Percentiles rank a stretch among this genome's conserved stretches.
phyloP scores from a whole-genome alignment of 2,329 filamentous ascomycete species.

The Colletotrichum magnum region DNA sequence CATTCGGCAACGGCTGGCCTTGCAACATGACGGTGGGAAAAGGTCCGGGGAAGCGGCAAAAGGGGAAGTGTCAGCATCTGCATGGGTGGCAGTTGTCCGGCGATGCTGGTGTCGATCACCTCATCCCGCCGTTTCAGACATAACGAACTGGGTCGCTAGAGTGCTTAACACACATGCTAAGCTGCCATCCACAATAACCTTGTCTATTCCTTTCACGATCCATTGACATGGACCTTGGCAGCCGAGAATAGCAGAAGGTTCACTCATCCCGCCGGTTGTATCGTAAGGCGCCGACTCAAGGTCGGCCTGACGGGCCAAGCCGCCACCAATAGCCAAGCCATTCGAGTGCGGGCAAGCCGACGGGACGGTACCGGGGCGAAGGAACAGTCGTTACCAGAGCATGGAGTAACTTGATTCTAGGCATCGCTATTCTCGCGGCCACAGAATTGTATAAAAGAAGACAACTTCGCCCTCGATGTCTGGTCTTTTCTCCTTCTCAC shows the following conservation, averaged over 20 bases:
- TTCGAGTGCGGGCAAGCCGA: not conserved
- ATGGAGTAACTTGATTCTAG: not conserved
- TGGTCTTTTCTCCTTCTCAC: not conserved
- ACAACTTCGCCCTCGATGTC: not conserved
- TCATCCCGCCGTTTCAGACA: conserved; percentile 7
- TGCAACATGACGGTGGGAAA: no score
- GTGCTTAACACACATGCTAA: conserved; percentile 15
- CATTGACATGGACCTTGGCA: conserved; percentile 8
- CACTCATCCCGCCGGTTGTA: not conserved
- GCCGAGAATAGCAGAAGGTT: conserved; percentile 15
- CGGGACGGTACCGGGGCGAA: not conserved
- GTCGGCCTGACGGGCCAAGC: conserved; percentile 5
- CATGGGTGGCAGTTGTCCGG: not conserved
- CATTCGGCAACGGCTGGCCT: no score
- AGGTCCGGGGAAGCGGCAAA: no score
- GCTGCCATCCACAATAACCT: not conserved
- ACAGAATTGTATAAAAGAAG: conserved; percentile 7
- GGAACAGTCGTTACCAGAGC: not conserved
- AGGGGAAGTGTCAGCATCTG: not conserved
- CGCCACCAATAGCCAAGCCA: not conserved
- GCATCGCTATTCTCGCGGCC: not conserved
- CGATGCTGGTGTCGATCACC: not conserved
- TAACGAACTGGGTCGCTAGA: not conserved
- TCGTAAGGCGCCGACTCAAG: not conserved
- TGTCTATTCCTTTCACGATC: not conserved